phyloP scores from a whole-genome alignment of 768 basidiomycete species.

The Asterophora lycoperdoides region DNA sequence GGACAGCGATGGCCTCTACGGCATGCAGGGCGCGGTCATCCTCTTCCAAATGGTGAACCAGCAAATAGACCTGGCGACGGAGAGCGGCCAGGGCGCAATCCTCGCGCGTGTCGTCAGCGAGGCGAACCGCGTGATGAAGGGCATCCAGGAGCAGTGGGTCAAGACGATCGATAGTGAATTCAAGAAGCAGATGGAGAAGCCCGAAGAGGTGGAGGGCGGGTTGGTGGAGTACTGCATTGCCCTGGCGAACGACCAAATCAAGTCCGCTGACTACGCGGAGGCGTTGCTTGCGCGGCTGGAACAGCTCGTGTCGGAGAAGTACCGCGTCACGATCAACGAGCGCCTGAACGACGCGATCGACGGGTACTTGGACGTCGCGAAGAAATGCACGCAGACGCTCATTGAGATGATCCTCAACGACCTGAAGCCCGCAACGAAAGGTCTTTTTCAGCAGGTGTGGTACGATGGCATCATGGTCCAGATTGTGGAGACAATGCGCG shows the following conservation, averaged over 20 bases:
- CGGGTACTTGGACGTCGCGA: constrained; percentile 96
- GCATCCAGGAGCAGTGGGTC: constrained; percentile 85
- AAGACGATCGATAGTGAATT: constrained; percentile 78
- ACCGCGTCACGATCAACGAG: constrained; percentile 76
- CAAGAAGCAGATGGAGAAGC: constrained; percentile 84
- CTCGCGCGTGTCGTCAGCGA: constrained; percentile 88
- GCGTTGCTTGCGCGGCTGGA: constrained; percentile 81
- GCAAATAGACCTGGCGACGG: constrained; percentile 90
- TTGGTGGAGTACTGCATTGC: constrained; percentile 96
- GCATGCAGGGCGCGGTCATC: constrained; percentile 88
- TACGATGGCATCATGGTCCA: constrained; percentile 87
- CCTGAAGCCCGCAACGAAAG: constrained; percentile 80
- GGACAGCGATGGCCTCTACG: constrained; percentile 85
- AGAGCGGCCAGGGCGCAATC: constrained; percentile 93
- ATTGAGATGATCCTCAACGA: constrained; percentile 96
- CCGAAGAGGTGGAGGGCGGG: constrained; percentile 82
- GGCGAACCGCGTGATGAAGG: constrained; percentile 82
- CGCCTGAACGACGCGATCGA: constrained; percentile 95
- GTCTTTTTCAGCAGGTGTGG: constrained; percentile 81
- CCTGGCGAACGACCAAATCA: constrained; percentile 96
- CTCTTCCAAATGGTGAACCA: constrained; percentile 99
- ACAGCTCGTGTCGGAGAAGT: constrained; percentile 90
- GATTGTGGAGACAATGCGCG: constrained; percentile 91
- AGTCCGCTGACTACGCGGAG: constrained; percentile 92
- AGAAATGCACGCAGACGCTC: constrained; percentile 92